A percentile compares a stretch with the other conserved stretches of the same genome.
Evolutionary conservation across 768 basidiomycete genomes (phyloP).

Genomic region (Amanita thiersii): DNA sequence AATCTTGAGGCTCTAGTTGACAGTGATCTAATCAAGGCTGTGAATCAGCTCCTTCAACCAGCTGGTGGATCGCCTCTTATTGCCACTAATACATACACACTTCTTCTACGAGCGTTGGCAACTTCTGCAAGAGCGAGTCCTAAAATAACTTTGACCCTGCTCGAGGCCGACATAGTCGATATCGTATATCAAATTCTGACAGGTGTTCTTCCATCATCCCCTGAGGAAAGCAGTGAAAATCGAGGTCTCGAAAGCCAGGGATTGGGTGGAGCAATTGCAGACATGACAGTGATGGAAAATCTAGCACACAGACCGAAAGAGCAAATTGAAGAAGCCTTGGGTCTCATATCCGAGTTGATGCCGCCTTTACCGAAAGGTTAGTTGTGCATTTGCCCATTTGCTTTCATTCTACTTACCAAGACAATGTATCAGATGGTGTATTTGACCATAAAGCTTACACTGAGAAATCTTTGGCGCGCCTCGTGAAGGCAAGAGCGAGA

Average conservation of each 20-base stretch:
- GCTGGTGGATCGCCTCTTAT: conserved; percentile 83
- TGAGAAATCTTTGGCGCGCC: conserved; percentile 70
- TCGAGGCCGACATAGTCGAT: conserved; percentile 90
- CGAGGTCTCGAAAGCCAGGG: conserved; percentile 67
- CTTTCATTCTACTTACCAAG: conserved; percentile 7
- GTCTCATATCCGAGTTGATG: conserved; percentile 83
- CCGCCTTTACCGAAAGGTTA: conserved; percentile 89
- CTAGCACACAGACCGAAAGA: conserved; percentile 95
- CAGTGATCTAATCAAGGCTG: conserved; percentile 66
- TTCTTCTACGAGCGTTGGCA: conserved; percentile 78
- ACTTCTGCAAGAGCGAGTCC: conserved; percentile 85
- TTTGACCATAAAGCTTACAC: conserved; percentile 90
- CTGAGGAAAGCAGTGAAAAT: conserved; percentile 38
- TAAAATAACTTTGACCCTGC: conserved; percentile 74
- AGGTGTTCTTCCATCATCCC: conserved; percentile 76
- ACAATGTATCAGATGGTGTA: conserved; percentile 69
- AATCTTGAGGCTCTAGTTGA: conserved; percentile 85
- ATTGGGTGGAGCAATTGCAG: conserved; percentile 80
- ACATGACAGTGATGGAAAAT: conserved; percentile 98
- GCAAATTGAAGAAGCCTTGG: conserved; percentile 90
- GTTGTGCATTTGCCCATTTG: conserved; percentile 10
- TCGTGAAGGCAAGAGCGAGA: conserved; percentile 79
- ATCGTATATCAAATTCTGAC: conserved; percentile 94
- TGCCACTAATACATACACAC: conserved; percentile 81
- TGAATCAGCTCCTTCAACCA: conserved; percentile 80